These are phyloP conservation scores for Phytophthora ohioensis DNA, from an alignment of 352 stramenopile species.

Conservation along the genomic window DNA sequence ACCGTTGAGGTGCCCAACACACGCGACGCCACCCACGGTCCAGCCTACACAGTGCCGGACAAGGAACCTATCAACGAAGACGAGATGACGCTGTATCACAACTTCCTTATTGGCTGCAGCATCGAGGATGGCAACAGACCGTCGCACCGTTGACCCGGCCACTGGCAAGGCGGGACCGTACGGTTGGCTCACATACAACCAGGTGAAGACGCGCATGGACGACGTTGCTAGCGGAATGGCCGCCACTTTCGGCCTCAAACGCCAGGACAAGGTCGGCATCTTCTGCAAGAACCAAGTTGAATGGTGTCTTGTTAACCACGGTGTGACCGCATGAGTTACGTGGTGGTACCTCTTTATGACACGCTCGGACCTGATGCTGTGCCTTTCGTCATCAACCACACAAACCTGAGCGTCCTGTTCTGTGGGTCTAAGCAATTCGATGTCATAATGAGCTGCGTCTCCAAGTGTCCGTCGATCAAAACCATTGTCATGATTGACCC, in stretches of 20 bases:
- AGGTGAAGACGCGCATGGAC: slow-evolving; percentile 42
- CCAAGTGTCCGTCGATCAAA: slow-evolving; percentile 42
- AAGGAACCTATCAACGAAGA: slow-evolving; percentile 23
- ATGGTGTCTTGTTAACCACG: slow-evolving; percentile 51
- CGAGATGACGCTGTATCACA: slow-evolving; percentile 44
- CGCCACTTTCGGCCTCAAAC: slow-evolving; percentile 30
- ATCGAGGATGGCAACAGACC: slow-evolving; percentile 29
- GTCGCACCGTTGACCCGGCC: slow-evolving; percentile 25
- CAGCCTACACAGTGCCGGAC: slow-evolving; percentile 29
- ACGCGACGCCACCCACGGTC: slow-evolving; percentile 30
- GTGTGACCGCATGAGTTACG: slow-evolving; percentile 55
- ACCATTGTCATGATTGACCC: slow-evolving; percentile 48
- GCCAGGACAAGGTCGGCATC: slow-evolving; percentile 52
- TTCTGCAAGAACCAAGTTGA: slow-evolving; percentile 65
- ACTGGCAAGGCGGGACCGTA: slow-evolving; percentile 39
- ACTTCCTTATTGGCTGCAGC: slow-evolving; percentile 37
- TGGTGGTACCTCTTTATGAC: slow-evolving; percentile 69
- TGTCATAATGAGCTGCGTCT: slow-evolving; percentile 48
- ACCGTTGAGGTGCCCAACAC: slow-evolving; percentile 36
- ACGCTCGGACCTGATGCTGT: slow-evolving; percentile 58
- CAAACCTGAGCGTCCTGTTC: slow-evolving; percentile 56
- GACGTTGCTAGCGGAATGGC: slow-evolving; percentile 26
- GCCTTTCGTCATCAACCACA: slow-evolving; percentile 65
- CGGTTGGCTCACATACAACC: slow-evolving; percentile 53
- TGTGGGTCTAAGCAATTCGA: slow-evolving; percentile 50